Evolutionary conservation across 257 asterid species (phyloP).

Genomic region (Ocimum tenuiflorum): DNA sequence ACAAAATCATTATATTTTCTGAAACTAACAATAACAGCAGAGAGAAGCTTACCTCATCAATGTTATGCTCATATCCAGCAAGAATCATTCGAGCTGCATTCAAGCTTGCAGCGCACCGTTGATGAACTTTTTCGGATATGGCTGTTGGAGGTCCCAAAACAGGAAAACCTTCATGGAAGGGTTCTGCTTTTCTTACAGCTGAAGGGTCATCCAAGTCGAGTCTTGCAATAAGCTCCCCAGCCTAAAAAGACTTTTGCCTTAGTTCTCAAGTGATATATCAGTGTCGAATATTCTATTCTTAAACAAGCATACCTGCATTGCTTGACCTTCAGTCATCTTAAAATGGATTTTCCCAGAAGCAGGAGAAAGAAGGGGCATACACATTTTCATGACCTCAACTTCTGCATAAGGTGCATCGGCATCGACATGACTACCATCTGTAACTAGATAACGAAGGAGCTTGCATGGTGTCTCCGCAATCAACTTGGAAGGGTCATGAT

Average conservation of each 20-base stretch:
- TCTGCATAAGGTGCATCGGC: constrained; percentile 95
- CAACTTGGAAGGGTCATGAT: constrained; percentile 96
- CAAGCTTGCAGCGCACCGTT: constrained; percentile 91
- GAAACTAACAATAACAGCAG: constrained; percentile 9
- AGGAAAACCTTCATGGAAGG: constrained; percentile 86
- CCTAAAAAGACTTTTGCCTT: constrained; percentile 37
- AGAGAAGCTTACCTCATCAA: constrained; percentile 63
- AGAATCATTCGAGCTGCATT: constrained; percentile 96
- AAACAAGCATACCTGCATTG: constrained; percentile 82
- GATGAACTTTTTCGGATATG: constrained; percentile 93
- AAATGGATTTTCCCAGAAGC: constrained; percentile 85
- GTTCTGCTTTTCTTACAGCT: constrained; percentile 97
- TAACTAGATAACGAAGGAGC: constrained; percentile 63
- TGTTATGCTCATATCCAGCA: constrained; percentile 95
- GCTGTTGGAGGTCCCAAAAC: constrained; percentile 94
- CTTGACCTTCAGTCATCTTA: constrained; percentile 92
- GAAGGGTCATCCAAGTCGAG: constrained; percentile 97
- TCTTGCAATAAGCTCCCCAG: constrained; percentile 94
- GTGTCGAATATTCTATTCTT: not conserved
- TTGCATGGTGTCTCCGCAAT: constrained; percentile 98
- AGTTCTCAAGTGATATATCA: constrained; percentile 16
- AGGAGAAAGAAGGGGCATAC: constrained; percentile 99
- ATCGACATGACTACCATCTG: constrained; percentile 79
- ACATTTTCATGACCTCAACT: constrained; percentile 99
- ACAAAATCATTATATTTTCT: not conserved